These are phyloP conservation scores for Berkeleyomyces basicola DNA, from an alignment of 2,329 filamentous ascomycete species.

Conservation along the genomic window DNA sequence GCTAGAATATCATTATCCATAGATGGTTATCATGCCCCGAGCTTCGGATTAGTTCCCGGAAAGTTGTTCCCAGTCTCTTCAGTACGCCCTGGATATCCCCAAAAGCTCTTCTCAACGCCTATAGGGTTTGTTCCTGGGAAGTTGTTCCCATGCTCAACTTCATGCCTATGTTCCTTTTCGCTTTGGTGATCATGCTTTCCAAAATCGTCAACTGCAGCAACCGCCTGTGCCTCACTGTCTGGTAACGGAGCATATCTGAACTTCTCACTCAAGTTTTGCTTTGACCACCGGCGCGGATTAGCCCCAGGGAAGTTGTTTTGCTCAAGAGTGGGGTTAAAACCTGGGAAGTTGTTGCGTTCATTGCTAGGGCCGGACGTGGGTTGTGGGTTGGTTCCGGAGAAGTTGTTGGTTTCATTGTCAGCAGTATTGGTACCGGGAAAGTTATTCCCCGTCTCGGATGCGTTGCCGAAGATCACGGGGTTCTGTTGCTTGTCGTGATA, in stretches of 20 bases:
- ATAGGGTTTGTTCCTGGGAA: slow-evolving; percentile 13
- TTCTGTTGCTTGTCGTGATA: not conserved
- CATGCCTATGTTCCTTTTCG: not conserved
- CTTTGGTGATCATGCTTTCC: not conserved
- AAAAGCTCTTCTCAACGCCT: not conserved
- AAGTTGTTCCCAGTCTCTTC: slow-evolving; percentile 13
- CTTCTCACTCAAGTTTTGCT: not conserved
- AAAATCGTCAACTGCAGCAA: not conserved
- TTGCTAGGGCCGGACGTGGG: not conserved
- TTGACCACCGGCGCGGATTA: slow-evolving; percentile 3
- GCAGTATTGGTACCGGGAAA: slow-evolving; percentile 13
- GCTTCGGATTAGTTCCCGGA: slow-evolving; percentile 7
- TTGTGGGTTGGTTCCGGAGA: slow-evolving; percentile 7
- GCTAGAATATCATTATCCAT: not conserved
- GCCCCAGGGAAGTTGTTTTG: slow-evolving; percentile 11
- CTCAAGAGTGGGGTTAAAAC: not conserved
- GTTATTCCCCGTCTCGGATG: slow-evolving; percentile 13
- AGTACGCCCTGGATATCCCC: not conserved
- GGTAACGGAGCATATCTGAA: not conserved
- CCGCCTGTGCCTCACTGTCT: not conserved
- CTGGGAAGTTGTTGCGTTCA: slow-evolving; percentile 11
- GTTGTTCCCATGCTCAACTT: slow-evolving; percentile 13
- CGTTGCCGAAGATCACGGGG: not conserved
- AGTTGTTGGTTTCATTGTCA: slow-evolving; percentile 9
- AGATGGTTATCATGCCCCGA: not conserved